Base-by-base conservation (phyloP, 768 basidiomycete species). In the Russula emetica region DNA sequence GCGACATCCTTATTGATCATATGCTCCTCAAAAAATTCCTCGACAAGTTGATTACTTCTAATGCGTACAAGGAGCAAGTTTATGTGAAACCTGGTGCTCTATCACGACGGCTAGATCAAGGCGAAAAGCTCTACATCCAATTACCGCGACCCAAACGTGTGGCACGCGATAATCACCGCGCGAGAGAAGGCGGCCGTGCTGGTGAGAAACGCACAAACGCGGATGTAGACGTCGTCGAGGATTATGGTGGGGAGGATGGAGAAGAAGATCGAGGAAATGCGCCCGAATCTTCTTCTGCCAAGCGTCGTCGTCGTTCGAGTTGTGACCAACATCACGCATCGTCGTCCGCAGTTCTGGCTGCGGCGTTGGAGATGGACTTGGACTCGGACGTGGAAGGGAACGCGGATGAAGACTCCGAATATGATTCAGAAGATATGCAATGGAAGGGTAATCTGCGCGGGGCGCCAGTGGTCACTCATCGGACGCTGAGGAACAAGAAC, bases 1-100 rank as follows among this genome's bases (percentile, higher is more conserved):
- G 84, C 44, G 93, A 95, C 72, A 76, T 79, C 24, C 78, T 98
- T 20, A 70, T 93, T 24, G 82, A 92, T 13, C 78, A 87, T 32
- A 77, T 98, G 3, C 72, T 90, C 18, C 71, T 89, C 22, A 72
- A 81, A 18, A 77, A 79, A 1, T 92, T 88, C 70, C 76, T 97
- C 6, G 71, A 77, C 53, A 87, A 92, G 69, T 76, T 2, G 85
- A 82, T 69, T 73, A 36, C 77, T 26, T 72, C 76, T 10, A 90
- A 79, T 1, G 72, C 83, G 3, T 88, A 90, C 66, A 70, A 72
- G 0, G 78, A 79, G 26, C 84, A 83, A 62, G 82, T 85, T 4
- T 88, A 90, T 69, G 58, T 89, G 44, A 66, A 72, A n/a, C 78
- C 78, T 1, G 84, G 85, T 0, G 72, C 73, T 6, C 16, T 38